Conservation (phyloP, 2,329 filamentous ascomycete species). For the Eutypa lata region DNA sequence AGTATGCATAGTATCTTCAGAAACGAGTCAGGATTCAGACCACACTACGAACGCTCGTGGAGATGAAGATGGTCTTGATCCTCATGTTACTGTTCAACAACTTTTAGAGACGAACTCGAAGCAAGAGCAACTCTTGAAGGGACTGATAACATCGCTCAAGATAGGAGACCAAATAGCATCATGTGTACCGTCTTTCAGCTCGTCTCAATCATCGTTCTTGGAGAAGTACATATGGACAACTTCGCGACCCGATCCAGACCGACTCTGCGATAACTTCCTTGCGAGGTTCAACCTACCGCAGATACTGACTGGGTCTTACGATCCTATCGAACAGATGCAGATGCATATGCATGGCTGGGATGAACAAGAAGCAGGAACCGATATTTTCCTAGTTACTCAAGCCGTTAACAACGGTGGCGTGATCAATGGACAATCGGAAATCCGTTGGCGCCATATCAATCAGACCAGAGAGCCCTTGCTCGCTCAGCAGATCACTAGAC, state of each 20-base stretch:
- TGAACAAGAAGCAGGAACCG: constrained; percentile 6
- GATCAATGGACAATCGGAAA: neutral
- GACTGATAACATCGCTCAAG: too few relatives aligned
- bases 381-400: constrained; percentile 3
- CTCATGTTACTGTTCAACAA: too few relatives aligned
- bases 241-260: constrained; percentile 6
- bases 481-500: constrained; percentile 1
- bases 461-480: constrained; percentile 6
- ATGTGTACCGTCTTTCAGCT: too few relatives aligned
- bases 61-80: too few relatives aligned
- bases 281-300: constrained; percentile 6
- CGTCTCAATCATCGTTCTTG: constrained; percentile 1
- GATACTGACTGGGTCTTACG: constrained; percentile 11
- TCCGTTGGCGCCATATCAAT: constrained; percentile 9
- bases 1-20: too few relatives aligned
- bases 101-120: too few relatives aligned
- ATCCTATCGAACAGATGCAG: constrained; percentile 7
- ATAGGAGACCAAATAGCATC: too few relatives aligned
- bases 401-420: neutral
- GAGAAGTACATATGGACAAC: constrained; percentile 9
- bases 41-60: too few relatives aligned
- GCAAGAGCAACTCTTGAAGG: too few relatives aligned
- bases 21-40: too few relatives aligned
- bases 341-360: constrained; percentile 10
- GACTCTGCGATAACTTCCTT: constrained; percentile 11